Percentiles rank a stretch among this genome's conserved stretches.
Conservation (phyloP, 164 flowering plant species). For the Cinnamomum chago region DNA sequence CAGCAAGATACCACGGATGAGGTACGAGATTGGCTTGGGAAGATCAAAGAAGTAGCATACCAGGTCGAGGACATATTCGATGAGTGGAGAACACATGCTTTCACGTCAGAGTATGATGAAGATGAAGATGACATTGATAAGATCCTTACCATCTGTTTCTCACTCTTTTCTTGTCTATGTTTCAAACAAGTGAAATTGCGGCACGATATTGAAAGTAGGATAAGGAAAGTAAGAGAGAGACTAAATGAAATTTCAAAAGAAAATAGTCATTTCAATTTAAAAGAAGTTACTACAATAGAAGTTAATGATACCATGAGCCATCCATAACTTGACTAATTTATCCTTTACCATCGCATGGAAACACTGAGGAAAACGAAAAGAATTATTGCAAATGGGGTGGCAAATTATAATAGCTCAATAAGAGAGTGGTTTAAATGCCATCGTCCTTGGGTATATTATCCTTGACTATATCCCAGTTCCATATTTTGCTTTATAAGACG, state of each 20-base stretch:
- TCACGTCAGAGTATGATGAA: not conserved
- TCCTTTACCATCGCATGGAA: too few species aligned
- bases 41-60: not conserved
- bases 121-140: not conserved
- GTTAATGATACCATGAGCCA: not conserved
- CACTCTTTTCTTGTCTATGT: not conserved
- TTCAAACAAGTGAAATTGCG: not conserved
- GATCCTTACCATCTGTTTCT: not conserved
- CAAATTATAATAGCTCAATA: too few species aligned
- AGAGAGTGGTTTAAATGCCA: too few species aligned
- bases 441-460: too few species aligned
- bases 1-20: not conserved
- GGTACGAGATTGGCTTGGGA: not conserved
- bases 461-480: too few species aligned
- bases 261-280: not conserved
- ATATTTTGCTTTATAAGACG: too few species aligned
- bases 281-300: not conserved
- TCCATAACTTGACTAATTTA: not conserved
- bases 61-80: conserved; percentile 1
- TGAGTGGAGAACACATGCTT: not conserved
- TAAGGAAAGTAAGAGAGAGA: conserved; percentile 1
- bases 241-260: conserved; percentile 6
- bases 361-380: too few species aligned
- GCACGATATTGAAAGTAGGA: conserved; percentile 2
- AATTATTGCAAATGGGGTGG: too few species aligned